phyloP scores from a whole-genome alignment of 2,329 filamentous ascomycete species.

The Aspergillus pseudoglaucus region DNA sequence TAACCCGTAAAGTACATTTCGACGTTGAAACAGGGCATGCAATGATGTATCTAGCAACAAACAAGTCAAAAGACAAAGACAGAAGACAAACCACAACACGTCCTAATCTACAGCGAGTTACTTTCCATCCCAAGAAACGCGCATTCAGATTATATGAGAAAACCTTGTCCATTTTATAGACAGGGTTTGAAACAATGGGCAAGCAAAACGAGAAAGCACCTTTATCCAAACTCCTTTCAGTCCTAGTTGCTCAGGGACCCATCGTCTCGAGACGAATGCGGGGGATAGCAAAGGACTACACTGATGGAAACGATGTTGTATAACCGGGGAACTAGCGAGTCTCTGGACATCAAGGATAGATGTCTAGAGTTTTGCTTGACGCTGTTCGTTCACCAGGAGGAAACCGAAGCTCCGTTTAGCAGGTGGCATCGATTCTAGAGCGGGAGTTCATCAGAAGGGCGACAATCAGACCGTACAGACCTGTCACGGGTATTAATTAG shows the following conservation, averaged over 20 bases:
- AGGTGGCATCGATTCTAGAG: conserved; percentile 57
- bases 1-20: conserved; percentile 17
- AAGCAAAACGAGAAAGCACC: not conserved
- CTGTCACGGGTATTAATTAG: conserved; percentile 38
- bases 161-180: not conserved
- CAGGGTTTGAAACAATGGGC: not conserved
- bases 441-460: conserved; percentile 99
- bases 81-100: not conserved
- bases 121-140: conserved; percentile 6
- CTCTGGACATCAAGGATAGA: conserved; percentile 3
- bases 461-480: conserved; percentile 98
- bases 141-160: not conserved
- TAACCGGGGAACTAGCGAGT: not conserved
- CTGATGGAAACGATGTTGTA: not conserved
- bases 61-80: not conserved
- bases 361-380: conserved; percentile 5
- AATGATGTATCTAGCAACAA: conserved; percentile 8
- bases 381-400: conserved; percentile 9
- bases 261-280: not conserved
- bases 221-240: not conserved
- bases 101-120: conserved; percentile 6
- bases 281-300: not conserved
- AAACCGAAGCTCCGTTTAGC: conserved; percentile 39
- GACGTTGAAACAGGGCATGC: conserved; percentile 6
- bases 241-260: not conserved